Evolutionary conservation across 2,329 filamentous ascomycete species (phyloP), one percentile per base, ranked within the genome.

Genomic region (Phaeosphaeriaceae sp.): DNA sequence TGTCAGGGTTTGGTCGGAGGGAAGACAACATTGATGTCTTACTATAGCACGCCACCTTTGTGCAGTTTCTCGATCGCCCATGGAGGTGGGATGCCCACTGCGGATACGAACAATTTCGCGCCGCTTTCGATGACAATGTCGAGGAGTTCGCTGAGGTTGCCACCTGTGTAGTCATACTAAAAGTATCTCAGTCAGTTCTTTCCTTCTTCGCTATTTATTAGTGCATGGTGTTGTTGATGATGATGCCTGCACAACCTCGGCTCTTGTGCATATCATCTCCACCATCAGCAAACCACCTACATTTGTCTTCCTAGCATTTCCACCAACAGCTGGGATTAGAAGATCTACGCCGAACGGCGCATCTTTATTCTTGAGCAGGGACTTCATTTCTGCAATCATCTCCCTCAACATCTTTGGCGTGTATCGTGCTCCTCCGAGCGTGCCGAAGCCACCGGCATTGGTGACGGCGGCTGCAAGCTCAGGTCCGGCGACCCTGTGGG

Each of bases 291-390:
- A 17, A 10, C 0, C 19, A 56, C 66, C 52, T 42, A 68, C 69
- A 59, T 76, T 77, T 13, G 74, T 76, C 63, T 68, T 70, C 51
- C 73, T 65, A 36, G 74, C 75, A 33, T 59, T 56, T 13, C 71
- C 74, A 13, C 74, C 73, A 49, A 77, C 73, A 63, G 73, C 65
- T 27, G 75, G 74, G 11, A 77, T 48, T 54, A 76, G 56, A 48
- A 77, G 58, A 62, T 77, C 74, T 7, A 76, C 73, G 19, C 75
- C 74, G 62, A 77, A 76, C n/a, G 69, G 68, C 21, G 63, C 60
- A 31, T 68, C 61, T 60, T 70, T 65, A 24, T 67, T 57, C 19
- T 53, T 54, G 44, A 71, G 27, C n/a, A 63, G 48, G 15, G 46
- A 58, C 51, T 72, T 73, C 51, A 68, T 57, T 54, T 73, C 70